phyloP scores from a whole-genome alignment of 495 filamentous ascomycete species.

The Collariella sp. region DNA sequence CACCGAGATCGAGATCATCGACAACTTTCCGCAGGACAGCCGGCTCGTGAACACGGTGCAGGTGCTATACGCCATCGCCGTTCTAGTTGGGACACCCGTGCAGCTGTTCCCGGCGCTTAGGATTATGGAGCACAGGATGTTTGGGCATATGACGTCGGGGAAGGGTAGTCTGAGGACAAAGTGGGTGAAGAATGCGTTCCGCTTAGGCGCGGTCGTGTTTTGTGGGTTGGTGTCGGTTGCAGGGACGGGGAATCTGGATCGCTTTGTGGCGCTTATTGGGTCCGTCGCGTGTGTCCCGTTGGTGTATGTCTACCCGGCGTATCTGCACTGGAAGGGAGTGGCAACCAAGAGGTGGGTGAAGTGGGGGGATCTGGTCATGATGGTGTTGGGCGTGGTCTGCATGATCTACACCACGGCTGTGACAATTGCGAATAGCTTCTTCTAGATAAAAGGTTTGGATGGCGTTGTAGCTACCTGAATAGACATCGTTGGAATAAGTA shows the following conservation, averaged over 20 bases:
- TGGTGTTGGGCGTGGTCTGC: constrained; percentile 46
- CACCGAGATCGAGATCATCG: constrained; percentile 55
- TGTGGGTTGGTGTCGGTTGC: constrained; percentile 45
- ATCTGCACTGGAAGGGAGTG: constrained; percentile 51
- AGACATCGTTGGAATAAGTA: no score
- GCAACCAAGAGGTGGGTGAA: constrained; percentile 41
- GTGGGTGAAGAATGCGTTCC: constrained; percentile 59
- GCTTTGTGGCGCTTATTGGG: constrained; percentile 57
- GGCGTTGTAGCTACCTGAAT: not conserved
- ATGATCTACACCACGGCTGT: constrained; percentile 57
- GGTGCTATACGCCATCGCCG: constrained; percentile 55
- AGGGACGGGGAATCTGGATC: constrained; percentile 53
- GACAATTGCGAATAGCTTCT: constrained; percentile 41
- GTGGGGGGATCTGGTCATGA: constrained; percentile 45
- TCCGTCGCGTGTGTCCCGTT: constrained; percentile 67
- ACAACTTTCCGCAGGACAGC: constrained; percentile 54
- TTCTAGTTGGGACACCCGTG: constrained; percentile 53
- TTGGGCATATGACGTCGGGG: constrained; percentile 45
- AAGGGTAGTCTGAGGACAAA: constrained; percentile 47
- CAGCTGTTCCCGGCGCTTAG: constrained; percentile 57
- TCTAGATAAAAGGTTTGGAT: not conserved
- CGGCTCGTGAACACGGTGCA: constrained; percentile 58
- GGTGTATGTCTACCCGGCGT: constrained; percentile 88
- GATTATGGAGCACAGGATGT: constrained; percentile 50
- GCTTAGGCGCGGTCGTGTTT: constrained; percentile 38